Evolutionary conservation across 306 rosid species (phyloP), one percentile per base, ranked within the genome.

Genomic region (Astragalus glycyphyllos): DNA sequence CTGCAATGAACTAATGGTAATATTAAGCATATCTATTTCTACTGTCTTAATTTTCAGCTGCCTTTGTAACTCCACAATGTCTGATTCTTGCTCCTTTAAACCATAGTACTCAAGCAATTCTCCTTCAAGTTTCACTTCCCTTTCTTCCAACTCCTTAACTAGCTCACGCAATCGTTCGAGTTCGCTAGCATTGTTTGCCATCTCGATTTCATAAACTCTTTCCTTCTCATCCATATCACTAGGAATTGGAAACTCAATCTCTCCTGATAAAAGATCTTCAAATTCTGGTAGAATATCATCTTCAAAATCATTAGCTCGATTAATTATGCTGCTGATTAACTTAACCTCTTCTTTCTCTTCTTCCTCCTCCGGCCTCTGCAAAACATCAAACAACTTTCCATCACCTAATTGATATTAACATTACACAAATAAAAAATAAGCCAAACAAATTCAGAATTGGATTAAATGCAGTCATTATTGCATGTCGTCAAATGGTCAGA

Each of bases 71-170:
- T 91, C 99, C 7, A 62, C 63, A 48, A 91, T 38, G 32, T 83
- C 91, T 14, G 91, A 83, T 84, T 89, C 92, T 71, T 88, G 92
- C 77, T 89, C 95, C 84, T 85, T 89, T 76, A 91, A 73, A 51
- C 97, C 96, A 54, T 91, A 86, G 74, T 89, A 94, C 83, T 86
- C 96, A 0, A 91, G 91, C 80, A 94, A 79, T 77, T 94, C 99
- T 8, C 89, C 92, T 82, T 94, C 97, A 17, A 94, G 92, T 65
- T 89, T 91, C 79, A 84, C 96, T 83, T 91, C 97, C 80, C 97
- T 86, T 83, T 91, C 96, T 86, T 94, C 97, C 86, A 94, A 77
- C 71, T 94, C 97, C 80, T 82, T 82, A 53, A 91, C 97, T 29
- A 89, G 83, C 47, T 65, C 65, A 8, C 81, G 82, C 75, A 91